Base-by-base conservation (phyloP, 345 rosid genomes). In the Firmiana major region DNA sequence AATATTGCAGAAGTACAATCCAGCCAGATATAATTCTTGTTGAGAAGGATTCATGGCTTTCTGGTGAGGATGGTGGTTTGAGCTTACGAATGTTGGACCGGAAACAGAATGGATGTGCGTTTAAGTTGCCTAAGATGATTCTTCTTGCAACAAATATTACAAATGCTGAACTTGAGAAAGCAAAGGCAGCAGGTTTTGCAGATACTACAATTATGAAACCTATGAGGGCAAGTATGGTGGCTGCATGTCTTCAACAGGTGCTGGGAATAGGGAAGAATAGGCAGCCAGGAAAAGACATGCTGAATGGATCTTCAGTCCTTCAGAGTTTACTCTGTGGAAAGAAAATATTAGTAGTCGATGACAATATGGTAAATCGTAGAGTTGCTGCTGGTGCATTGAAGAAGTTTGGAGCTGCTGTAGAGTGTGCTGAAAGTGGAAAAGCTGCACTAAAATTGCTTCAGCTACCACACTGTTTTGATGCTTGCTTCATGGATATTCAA, bases 401-500 rank as follows among this genome's bases (percentile, higher is more conserved):
- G 88, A 94, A 91, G 84, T 91, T 93, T 81, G 97, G 98, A 38
- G 98, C 98, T 60, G 80, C 83, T 57, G 97, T 93, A 3, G 97
- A 90, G 78, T 94, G 97, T 77, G 97, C 87, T 22, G 92, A 84
- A 49, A 91, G 97, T 69, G 98, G 97, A 55, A 88, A 89, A 82
- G 89, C 86, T 81, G 98, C 98, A 7, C 69, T 94, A 64, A 75
- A 74, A 24, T 77, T 89, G 86, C 98, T 94, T 83, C 86, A 88
- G 75, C 79, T 87, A 53, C 97, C 98, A 10, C 98, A 94, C 71
- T 60, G 4, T 60, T 93, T 90, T 24, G 97, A 94, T 84, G 98
- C 98, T 31, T 94, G 98, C 86, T 94, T 94, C 83, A 94, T 94
- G 98, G 98, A 94, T 73, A 93, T 94, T 76, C 98, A 94, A 77